phyloP scores from a whole-genome alignment of 2,329 filamentous ascomycete species.

The Penicillium expansum region DNA sequence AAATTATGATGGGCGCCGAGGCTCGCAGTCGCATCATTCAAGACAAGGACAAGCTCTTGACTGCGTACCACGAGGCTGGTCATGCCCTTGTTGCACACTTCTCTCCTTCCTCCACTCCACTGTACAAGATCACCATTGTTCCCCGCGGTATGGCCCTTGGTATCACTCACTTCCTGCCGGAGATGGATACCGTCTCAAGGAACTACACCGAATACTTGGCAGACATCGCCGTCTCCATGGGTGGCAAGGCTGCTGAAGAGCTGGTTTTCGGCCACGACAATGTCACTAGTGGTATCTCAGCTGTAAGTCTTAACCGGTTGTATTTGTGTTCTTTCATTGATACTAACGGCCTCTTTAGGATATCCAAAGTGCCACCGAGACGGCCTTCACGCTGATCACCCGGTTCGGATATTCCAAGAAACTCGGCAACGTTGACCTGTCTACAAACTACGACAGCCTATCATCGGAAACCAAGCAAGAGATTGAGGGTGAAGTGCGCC shows the following conservation, averaged over 20 bases:
- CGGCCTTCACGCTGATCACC: slow-evolving; percentile 86
- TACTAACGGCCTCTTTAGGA: slow-evolving; percentile 55
- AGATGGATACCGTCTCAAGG: slow-evolving; percentile 88
- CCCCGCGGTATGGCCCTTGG: slow-evolving; percentile 83
- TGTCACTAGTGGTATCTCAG: slow-evolving; percentile 83
- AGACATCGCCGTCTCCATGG: slow-evolving; percentile 75
- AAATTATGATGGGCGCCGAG: slow-evolving; percentile 95
- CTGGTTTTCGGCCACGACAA: slow-evolving; percentile 87
- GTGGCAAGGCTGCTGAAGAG: slow-evolving; percentile 85
- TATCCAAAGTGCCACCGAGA: slow-evolving; percentile 73
- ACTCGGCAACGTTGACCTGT: slow-evolving; percentile 86
- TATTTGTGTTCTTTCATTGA: background rate
- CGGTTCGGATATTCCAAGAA: slow-evolving; percentile 82
- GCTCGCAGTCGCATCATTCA: slow-evolving; percentile 84
- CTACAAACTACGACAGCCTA: slow-evolving; percentile 73
- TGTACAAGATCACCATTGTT: slow-evolving; percentile 98
- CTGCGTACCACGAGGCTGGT: slow-evolving; percentile 94
- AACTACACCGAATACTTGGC: slow-evolving; percentile 82
- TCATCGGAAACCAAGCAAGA: slow-evolving; percentile 81
- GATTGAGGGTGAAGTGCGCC: slow-evolving; percentile 86
- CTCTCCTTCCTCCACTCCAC: slow-evolving; percentile 67
- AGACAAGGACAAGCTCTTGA: slow-evolving; percentile 90
- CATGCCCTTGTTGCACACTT: slow-evolving; percentile 89
- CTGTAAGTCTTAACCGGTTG: slow-evolving; percentile 52
- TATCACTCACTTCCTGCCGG: slow-evolving; percentile 80